Evolutionary conservation across 805 yeast species (phyloP), one percentile per base, ranked within the genome.

Genomic region (Metahyphopichia silvanorum): DNA sequence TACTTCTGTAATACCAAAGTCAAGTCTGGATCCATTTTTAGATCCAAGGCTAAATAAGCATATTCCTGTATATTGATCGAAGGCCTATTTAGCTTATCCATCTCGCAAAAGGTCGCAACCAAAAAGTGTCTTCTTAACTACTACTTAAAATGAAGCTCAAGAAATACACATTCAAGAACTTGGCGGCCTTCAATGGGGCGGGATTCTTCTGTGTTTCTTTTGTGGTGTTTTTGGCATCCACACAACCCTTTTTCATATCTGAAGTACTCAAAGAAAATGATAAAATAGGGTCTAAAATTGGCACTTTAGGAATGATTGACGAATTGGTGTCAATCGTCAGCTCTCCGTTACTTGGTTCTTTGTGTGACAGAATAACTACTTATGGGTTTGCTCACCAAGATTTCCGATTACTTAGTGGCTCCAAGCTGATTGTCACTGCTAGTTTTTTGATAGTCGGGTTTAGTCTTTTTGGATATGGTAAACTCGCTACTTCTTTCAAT

Each of bases 291-390:
- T 34, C 44, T 17, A 38, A 55, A 17, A 55, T 63, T 9, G 71
- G 71, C 2, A 39, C 49, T 6, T 40, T 65, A 25, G 69, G 69
- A 1, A 70, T 78, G 25, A 71, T 68, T 12, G 88, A 82, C 49
- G 88, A 82, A 49, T 37, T 80, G 7, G 55, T 76, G 0, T 65
- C 77, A 4, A 70, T 82, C 31, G 29, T 66, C 0, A 43, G 69
- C 12, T 71, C 83, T 9, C 88, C 89, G 0, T 53, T 80, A 15
- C 57, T 80, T 40, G 91, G 89, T 3, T 73, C 82, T 0, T 46
- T 77, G 17, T 69, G 77, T 42, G 89, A 82, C 47, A 69, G 71
- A 42, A 54, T 79, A 31, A 53, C 54, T 19, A 44, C 36, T 5
- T 20, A 32, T 26, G 48, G 43, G 5, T 39, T 42, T 34, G 25